Conservation (phyloP, 208 protist species). For the Leishmania gerbilli region DNA sequence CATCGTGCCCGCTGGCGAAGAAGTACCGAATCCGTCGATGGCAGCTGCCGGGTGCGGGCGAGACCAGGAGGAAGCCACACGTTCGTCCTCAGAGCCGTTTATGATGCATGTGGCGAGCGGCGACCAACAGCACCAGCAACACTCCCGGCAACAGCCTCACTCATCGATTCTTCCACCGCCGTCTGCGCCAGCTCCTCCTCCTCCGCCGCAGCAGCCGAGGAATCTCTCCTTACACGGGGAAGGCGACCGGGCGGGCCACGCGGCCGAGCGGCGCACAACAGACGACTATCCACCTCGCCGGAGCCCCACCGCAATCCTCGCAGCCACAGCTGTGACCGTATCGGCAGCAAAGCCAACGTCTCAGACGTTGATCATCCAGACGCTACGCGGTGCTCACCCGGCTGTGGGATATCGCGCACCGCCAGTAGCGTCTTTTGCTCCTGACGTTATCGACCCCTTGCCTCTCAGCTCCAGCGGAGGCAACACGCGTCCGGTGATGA, state of each 20-base stretch:
- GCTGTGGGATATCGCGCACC: not conserved
- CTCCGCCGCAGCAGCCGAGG: not conserved
- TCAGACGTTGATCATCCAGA: slow-evolving; percentile 4
- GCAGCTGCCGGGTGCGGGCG: not conserved
- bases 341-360: not conserved
- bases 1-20: not conserved
- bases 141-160: not conserved
- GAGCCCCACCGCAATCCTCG: not conserved
- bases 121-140: not conserved
- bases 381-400: not conserved
- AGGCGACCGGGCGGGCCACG: not conserved
- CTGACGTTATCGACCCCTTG: not conserved
- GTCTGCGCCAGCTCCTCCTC: not conserved
- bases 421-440: not conserved
- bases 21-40: not conserved
- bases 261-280: slow-evolving; percentile 4
- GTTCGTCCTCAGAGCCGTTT: not conserved
- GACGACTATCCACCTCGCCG: slow-evolving; percentile 17
- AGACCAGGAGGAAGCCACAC: not conserved
- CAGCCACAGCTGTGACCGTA: not conserved
- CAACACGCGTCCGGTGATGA: not conserved
- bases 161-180: not conserved
- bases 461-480: not conserved
- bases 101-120: not conserved
- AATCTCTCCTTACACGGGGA: not conserved